A percentile compares a stretch with the other conserved stretches of the same genome.
Evolutionary conservation across 192 early-diverging fungal genomes (phyloP).

Genomic region (Backusella westeae): DNA sequence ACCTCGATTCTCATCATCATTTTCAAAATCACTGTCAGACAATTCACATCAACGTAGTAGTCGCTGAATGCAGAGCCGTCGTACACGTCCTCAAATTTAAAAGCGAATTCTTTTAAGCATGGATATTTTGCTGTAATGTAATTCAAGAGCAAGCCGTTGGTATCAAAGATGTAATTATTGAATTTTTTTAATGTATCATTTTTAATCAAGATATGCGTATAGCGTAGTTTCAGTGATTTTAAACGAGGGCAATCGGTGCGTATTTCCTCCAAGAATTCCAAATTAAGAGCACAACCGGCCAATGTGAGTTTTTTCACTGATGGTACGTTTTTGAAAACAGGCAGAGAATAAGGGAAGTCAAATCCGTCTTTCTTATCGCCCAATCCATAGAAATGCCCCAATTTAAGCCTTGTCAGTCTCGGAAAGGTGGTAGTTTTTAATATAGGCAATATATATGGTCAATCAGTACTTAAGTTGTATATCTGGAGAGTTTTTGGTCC

Average conservation of each 20-base stretch:
- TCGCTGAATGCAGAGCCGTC: no score
- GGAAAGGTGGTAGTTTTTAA: neutral
- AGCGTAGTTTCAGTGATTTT: neutral
- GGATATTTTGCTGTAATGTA: neutral
- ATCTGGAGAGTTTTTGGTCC: neutral
- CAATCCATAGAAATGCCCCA: no score
- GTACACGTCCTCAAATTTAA: no score
- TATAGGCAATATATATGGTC: neutral
- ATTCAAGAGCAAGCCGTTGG: neutral
- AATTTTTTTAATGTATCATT: no score
- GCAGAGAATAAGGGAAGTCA: neutral
- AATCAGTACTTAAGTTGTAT: neutral
- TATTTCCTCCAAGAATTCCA: neutral
- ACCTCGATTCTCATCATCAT: no score
- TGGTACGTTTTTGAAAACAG: neutral
- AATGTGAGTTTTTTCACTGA: neutral
- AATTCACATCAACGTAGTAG: no score
- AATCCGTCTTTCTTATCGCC: no score
- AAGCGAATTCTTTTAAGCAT: neutral
- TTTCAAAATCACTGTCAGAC: neutral
- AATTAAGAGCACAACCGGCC: neutral
- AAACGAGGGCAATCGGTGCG: neutral
- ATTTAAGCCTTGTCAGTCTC: neutral
- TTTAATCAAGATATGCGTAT: no score
- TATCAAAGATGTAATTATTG: neutral